Evolutionary conservation across 2,329 filamentous ascomycete genomes (phyloP), one percentile per base, ranked within the genome.

Genomic region (Alternaria conjuncta): DNA sequence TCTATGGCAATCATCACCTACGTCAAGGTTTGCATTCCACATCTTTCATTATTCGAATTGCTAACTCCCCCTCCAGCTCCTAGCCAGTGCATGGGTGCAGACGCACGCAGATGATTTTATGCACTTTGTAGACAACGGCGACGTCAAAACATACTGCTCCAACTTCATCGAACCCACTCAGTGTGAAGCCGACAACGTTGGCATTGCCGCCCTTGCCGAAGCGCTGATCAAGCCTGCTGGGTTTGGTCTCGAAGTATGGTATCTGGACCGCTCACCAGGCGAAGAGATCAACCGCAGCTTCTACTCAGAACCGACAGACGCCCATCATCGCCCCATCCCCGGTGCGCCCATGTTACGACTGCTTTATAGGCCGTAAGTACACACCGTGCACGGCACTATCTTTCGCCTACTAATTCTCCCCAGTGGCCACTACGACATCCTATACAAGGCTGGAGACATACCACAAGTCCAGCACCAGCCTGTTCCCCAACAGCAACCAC

Each of bases 131-230:
- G 67, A 70, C 50, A 73, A 71, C 55, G 70, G 70, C 51, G 87
- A 88, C 56, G 83, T 96, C 36, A 86, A 88, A 13, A 84, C 88
- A 23, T 95, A 96, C 79, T 93, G 91, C 76, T 79, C 85, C 43
- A 85, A 86, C 13, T 87, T 86, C 63, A 89, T 98, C 67, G 91
- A 97, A 77, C 88, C 91, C 0, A 86, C 90, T 15, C 87, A 90
- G 70, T 88, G 89, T 55, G 95, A 98, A 82, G 97, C 98, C 66
- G 96, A 99, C 71, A 90, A 97, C 72, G 83, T 97, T n/a, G 92
- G 93, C 46, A 86, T 98, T 66, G 88, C 88, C 63, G 88, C 93
- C 3, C 84, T 98, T 54, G 88, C 91, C 65, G 90, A 95, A 67
- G 87, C 93, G 25, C 85, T 98, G 4, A 87, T 98, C 66, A 90